Percentiles rank a stretch among this genome's conserved stretches.
phyloP scores from a whole-genome alignment of 441 rosid genomes.

The Populus hybrid region DNA sequence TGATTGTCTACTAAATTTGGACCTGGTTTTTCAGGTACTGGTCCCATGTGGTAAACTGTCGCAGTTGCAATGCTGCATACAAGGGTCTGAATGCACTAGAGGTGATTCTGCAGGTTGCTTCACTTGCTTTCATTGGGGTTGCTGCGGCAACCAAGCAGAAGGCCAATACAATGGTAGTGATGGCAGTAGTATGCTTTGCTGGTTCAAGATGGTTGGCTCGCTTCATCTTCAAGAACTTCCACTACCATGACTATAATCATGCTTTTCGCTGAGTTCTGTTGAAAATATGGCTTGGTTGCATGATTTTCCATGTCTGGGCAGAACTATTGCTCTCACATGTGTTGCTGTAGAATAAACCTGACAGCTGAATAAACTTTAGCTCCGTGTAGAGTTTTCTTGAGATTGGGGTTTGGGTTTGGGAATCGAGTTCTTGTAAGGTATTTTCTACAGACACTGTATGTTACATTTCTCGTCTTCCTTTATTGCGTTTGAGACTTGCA shows the following conservation, averaged over 20 bases:
- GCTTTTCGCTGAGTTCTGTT: conserved; percentile 11
- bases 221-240: conserved; percentile 30
- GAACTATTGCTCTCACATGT: too few species aligned
- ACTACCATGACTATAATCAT: conserved; percentile 33
- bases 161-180: not conserved
- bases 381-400: not conserved
- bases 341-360: not conserved
- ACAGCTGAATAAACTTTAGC: not conserved
- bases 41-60: conserved; percentile 38
- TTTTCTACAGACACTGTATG: too few species aligned
- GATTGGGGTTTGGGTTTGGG: too few species aligned
- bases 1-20: not conserved
- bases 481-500: too few species aligned
- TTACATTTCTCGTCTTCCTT: too few species aligned
- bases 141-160: conserved; percentile 23
- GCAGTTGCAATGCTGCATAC: conserved; percentile 30
- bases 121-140: conserved; percentile 23
- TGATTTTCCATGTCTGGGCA: too few species aligned
- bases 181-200: conserved; percentile 18
- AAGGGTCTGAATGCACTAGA: conserved; percentile 28
- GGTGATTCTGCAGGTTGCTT: conserved; percentile 19
- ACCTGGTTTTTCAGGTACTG: conserved; percentile 10
- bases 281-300: not conserved
- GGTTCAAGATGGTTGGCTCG: conserved; percentile 31
- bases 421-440: too few species aligned